Conservation (phyloP, 495 filamentous ascomycete species). For the Daldinia vernicosa region DNA sequence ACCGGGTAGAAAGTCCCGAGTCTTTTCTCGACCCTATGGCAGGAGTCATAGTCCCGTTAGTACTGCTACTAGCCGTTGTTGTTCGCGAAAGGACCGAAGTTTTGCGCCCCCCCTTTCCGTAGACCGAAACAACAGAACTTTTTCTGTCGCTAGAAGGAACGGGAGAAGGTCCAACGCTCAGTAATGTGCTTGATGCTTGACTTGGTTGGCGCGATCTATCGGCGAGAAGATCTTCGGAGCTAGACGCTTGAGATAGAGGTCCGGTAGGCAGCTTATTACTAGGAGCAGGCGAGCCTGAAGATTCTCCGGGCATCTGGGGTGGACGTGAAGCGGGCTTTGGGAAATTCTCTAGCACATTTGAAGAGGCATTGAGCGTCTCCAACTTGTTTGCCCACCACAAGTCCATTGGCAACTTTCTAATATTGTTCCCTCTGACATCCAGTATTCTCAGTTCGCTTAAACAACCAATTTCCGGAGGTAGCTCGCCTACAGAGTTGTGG, state of each 20-base stretch:
- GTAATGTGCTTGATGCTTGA: conserved; percentile 77
- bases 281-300: conserved; percentile 36
- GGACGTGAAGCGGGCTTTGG: conserved; percentile 78
- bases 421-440: conserved; percentile 90
- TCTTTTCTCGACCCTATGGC: conserved; percentile 75
- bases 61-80: conserved; percentile 54
- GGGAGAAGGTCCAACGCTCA: conserved; percentile 79
- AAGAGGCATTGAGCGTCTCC: conserved; percentile 92
- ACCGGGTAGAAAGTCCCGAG: conserved; percentile 77
- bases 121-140: conserved; percentile 80
- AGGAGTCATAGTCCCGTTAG: conserved; percentile 63
- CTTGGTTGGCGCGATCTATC: conserved; percentile 84
- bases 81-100: conserved; percentile 80
- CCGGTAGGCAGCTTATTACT: conserved; percentile 64
- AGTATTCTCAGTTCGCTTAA: conserved; percentile 83
- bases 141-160: conserved; percentile 71
- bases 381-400: conserved; percentile 90
- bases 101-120: conserved; percentile 79
- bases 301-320: conserved; percentile 65
- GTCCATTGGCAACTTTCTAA: conserved; percentile 86
- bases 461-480: conserved; percentile 87
- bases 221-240: conserved; percentile 77
- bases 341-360: conserved; percentile 88
- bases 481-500: conserved; percentile 81
- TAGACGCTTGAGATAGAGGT: conserved; percentile 65